Percentiles rank a stretch among this genome's conserved stretches.
These are phyloP conservation scores for Stephania cephalantha DNA, from an alignment of 164 flowering plant species.

Conservation along the genomic window DNA sequence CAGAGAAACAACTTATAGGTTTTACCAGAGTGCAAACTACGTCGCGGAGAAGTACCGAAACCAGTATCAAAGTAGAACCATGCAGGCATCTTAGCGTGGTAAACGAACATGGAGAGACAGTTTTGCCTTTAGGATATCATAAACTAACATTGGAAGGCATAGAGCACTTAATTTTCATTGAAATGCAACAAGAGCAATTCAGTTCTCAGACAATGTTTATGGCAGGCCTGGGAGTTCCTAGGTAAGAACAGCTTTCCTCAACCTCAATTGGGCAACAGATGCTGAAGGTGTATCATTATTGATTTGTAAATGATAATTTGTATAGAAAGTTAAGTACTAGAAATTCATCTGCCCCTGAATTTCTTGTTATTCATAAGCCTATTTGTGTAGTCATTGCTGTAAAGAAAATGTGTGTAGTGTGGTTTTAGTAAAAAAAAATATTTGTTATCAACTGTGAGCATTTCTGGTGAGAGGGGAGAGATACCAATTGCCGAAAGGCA, in stretches of 20 bases:
- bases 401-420: background rate
- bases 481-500: no score
- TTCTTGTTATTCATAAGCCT: background rate
- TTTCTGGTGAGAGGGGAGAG: no score
- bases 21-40: constrained; percentile 49
- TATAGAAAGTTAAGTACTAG: background rate
- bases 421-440: background rate
- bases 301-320: no score
- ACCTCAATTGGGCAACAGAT: no score
- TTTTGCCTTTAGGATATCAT: constrained; percentile 67
- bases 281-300: no score
- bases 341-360: background rate
- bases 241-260: background rate
- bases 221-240: background rate
- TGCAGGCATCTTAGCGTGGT: constrained; percentile 70
- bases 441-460: no score
- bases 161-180: constrained; percentile 41
- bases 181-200: constrained; percentile 9
- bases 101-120: constrained; percentile 44
- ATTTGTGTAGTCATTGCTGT: background rate
- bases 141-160: constrained; percentile 39
- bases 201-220: background rate
- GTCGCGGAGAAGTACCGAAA: constrained; percentile 29
- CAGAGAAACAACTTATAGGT: constrained; percentile 68
- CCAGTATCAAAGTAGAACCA: constrained; percentile 59